Evolutionary conservation across 2,329 filamentous ascomycete genomes (phyloP).

Genomic region (Arachnomyces sp.): DNA sequence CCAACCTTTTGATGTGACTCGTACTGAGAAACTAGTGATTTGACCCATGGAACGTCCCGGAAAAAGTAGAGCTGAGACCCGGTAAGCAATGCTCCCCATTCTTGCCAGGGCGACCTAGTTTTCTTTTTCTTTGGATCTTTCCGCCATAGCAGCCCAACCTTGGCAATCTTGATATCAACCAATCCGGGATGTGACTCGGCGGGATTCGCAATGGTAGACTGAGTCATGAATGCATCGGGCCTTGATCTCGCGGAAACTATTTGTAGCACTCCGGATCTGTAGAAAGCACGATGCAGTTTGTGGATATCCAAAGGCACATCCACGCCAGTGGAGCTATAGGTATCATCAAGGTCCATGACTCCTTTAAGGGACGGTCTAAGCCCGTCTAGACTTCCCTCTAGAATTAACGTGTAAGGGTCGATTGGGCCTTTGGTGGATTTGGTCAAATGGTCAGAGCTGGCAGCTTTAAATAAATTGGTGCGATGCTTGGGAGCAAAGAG

Average conservation of each 20-base stretch:
- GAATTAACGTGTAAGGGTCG: conserved; percentile 88
- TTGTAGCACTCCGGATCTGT: conserved; percentile 83
- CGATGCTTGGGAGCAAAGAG: conserved; percentile 64
- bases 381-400: conserved; percentile 78
- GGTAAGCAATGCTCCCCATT: conserved; percentile 95
- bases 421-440: conserved; percentile 72
- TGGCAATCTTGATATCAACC: conserved; percentile 95
- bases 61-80: conserved; percentile 98
- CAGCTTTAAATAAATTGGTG: conserved; percentile 61
- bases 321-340: conserved; percentile 79
- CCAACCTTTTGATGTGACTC: conserved; percentile 74
- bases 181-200: conserved; percentile 83
- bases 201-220: conserved; percentile 75
- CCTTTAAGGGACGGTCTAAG: conserved; percentile 81
- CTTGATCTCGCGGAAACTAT: conserved; percentile 90
- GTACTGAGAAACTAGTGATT: conserved; percentile 80
- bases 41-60: conserved; percentile 86
- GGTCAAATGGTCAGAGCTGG: conserved; percentile 56
- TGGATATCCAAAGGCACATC: conserved; percentile 68
- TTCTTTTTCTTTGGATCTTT: conserved; percentile 93
- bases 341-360: conserved; percentile 85
- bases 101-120: conserved; percentile 91
- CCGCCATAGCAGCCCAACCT: conserved; percentile 89
- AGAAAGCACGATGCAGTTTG: conserved; percentile 79
- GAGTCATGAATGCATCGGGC: conserved; percentile 90